Percentiles rank a stretch among this genome's conserved stretches.
These are phyloP conservation scores for Penicillium corylophilum DNA, from an alignment of 2,329 filamentous ascomycete genomes.

Conservation along the genomic window DNA sequence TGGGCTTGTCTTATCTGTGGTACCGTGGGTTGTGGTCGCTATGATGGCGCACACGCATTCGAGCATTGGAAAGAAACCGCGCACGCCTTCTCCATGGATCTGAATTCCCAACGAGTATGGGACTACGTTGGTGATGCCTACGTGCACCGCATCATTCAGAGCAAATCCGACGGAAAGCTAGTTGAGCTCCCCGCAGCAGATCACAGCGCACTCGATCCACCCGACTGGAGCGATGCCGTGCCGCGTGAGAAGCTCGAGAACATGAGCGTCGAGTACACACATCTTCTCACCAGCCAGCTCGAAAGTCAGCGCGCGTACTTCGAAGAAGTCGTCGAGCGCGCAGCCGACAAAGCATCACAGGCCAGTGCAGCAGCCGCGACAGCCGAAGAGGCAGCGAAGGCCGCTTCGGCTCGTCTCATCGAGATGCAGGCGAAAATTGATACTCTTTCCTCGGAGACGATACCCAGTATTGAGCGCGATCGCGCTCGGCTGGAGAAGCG, in stretches of 20 bases:
- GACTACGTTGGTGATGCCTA: conserved; percentile 95
- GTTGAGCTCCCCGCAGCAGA: conserved; percentile 75
- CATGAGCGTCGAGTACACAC: conserved; percentile 91
- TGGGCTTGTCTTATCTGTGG: conserved; percentile 97
- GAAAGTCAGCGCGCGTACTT: conserved; percentile 93
- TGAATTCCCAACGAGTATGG: conserved; percentile 94
- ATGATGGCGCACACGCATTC: conserved; percentile 90
- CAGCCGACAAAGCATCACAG: conserved; percentile 81
- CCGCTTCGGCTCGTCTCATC: conserved; percentile 55
- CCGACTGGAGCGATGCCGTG: conserved; percentile 47
- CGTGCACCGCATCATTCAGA: conserved; percentile 91
- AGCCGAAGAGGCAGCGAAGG: conserved; percentile 64
- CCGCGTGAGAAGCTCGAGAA: conserved; percentile 65
- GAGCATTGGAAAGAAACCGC: conserved; percentile 87
- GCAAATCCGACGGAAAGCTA: conserved; percentile 87
- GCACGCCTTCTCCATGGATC: conserved; percentile 89
- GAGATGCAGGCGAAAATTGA: conserved; percentile 58
- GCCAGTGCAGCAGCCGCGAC: conserved; percentile 57
- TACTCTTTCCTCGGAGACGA: conserved; percentile 54
- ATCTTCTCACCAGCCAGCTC: conserved; percentile 86
- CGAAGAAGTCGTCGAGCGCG: conserved; percentile 85
- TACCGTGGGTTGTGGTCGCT: conserved; percentile 87
- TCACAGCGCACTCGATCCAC: conserved; percentile 43
- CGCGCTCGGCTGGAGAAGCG: conserved; percentile 66
- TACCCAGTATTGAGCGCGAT: conserved; percentile 71